These are phyloP conservation scores for Kregervanrija fluxuum DNA, from an alignment of 805 yeast genomes.

Conservation along the genomic window DNA sequence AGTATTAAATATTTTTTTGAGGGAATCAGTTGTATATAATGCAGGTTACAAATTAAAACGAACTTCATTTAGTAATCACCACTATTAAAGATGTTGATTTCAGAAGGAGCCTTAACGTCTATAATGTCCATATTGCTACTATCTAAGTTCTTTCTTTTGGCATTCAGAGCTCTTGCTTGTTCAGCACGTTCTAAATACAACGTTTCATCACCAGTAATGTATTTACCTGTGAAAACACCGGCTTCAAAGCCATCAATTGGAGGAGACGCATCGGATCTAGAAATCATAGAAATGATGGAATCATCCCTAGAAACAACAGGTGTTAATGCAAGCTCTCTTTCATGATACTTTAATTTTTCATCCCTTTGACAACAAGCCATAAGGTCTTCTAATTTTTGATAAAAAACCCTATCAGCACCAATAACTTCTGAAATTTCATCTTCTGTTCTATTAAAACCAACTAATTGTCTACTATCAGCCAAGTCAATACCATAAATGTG, in stretches of 20 bases:
- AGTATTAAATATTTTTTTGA: not conserved
- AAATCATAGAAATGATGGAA: slow-evolving; percentile 19
- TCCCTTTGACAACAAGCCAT: slow-evolving; percentile 61
- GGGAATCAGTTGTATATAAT: not conserved
- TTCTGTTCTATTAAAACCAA: slow-evolving; percentile 74
- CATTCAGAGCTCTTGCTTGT: slow-evolving; percentile 72
- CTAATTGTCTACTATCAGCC: slow-evolving; percentile 90
- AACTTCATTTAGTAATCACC: slow-evolving; percentile 36
- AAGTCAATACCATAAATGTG: slow-evolving; percentile 97
- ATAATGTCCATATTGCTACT: slow-evolving; percentile 32
- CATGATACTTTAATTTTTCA: slow-evolving; percentile 23
- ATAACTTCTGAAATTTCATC: slow-evolving; percentile 68
- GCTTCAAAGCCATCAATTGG: slow-evolving; percentile 69
- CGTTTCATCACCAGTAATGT: slow-evolving; percentile 90
- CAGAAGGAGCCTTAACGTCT: slow-evolving; percentile 75
- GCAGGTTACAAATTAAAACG: no score
- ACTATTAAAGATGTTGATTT: slow-evolving; percentile 48
- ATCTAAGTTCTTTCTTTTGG: slow-evolving; percentile 36
- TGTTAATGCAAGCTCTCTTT: slow-evolving; percentile 28
- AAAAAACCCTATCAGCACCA: slow-evolving; percentile 88
- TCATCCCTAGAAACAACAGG: slow-evolving; percentile 30
- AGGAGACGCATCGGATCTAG: slow-evolving; percentile 17
- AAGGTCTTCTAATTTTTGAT: slow-evolving; percentile 79
- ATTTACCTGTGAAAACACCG: slow-evolving; percentile 93
- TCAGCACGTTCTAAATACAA: slow-evolving; percentile 78